Base-by-base conservation (phyloP, 257 asterid species). In the Plectranthus barbatus region DNA sequence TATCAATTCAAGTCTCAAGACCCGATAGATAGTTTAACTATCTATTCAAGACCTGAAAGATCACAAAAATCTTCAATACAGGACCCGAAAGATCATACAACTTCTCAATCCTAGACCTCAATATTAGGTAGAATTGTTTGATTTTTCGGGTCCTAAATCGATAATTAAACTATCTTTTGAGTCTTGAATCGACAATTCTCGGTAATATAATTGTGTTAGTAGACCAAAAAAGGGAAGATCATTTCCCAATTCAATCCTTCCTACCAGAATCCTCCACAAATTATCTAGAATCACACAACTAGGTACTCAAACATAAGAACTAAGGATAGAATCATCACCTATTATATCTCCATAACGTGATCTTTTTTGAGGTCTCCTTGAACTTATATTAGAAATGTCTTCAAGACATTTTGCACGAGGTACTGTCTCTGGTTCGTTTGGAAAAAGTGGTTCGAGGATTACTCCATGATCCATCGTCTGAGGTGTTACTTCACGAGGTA, bases 331-430 rank as follows among this genome's bases (percentile, higher is more conserved):
- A 29, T 56, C 68, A 44, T 47, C 66, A 68, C 81, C 78, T 74
- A 56, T 37, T 74, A 56, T 37, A 23, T 53, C 78, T 61, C 76
- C 83, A 53, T 15, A 42, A 55, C 72, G 65, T 6, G 77, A 74
- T 51, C 83, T 49, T 69, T 80, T 80, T 17, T 53, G 18, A 34
- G 74, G 74, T 53, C 67, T 68, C 50, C 72, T 64, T 13, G 65
- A 66, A 50, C 72, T 56, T 40, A 42, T 72, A 33, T 17, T 54
- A 20, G 50, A 7, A 42, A 11, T 58, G 4, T 66, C 79, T 48
- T 78, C 73, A 44, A 17, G 66, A 26, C 59, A 70, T 48, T 64
- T 56, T 1, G 15, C 63, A 56, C 5, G 7, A 10, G 60, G 15
- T 55, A 31, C 5, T 31, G 36, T 31, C 36, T 31, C 36, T 31